Evolutionary conservation across 352 stramenopile genomes (phyloP).

Genomic region (Pilasporangium apinafurcum): DNA sequence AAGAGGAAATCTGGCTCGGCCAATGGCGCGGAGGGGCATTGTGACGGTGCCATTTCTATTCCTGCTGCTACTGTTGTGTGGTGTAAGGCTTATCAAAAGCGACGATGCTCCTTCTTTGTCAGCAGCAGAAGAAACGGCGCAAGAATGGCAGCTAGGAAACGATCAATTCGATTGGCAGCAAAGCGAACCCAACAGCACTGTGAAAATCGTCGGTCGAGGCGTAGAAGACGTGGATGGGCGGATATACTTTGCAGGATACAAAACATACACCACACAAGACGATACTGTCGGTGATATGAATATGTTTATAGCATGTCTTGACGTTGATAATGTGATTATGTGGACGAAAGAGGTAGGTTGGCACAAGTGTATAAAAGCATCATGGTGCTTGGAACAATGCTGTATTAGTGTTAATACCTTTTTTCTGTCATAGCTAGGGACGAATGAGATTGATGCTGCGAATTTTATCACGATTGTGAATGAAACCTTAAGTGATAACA

Average conservation of each 20-base stretch:
- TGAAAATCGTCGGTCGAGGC: constrained; percentile 33
- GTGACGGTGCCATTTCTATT: no score
- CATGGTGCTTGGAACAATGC: no score
- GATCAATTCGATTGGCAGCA: constrained; percentile 52
- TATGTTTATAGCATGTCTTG: constrained; percentile 46
- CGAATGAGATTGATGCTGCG: constrained; percentile 40
- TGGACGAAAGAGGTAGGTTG: constrained; percentile 45
- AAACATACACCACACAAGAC: constrained; percentile 14
- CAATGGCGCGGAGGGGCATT: no score
- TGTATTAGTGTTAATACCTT: constrained; percentile 1
- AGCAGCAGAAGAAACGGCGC: constrained; percentile 14
- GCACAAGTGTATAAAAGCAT: no score
- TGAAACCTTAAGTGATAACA: constrained; percentile 13
- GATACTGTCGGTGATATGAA: constrained; percentile 24
- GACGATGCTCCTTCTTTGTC: no score
- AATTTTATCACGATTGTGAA: constrained; percentile 49
- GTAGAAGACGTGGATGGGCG: constrained; percentile 27
- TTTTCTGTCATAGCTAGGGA: constrained; percentile 32
- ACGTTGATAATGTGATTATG: constrained; percentile 28
- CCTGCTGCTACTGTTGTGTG: no score
- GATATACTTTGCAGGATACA: constrained; percentile 58
- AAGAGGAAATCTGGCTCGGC: no score
- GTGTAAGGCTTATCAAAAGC: no score
- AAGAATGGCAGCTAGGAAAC: constrained; percentile 31
- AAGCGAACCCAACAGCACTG: constrained; percentile 14